These are phyloP conservation scores for Hygrophorus pudorinus DNA, from an alignment of 768 basidiomycete species.

Conservation along the genomic window DNA sequence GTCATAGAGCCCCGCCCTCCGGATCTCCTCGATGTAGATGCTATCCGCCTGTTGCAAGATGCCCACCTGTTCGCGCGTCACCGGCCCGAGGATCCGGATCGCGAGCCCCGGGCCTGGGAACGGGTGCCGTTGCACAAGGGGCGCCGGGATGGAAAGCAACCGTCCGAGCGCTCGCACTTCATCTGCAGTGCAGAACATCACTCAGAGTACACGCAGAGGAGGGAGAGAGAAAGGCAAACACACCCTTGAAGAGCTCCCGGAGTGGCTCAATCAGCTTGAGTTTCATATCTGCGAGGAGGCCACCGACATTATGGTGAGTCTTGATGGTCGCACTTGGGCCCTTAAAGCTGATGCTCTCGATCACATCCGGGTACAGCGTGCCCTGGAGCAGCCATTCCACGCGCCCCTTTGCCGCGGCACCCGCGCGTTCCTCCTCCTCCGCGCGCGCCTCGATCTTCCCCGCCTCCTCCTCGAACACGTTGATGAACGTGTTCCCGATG, in stretches of 20 bases:
- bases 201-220: background rate
- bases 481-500: slow-evolving; percentile 98
- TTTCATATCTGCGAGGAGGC: slow-evolving; percentile 94
- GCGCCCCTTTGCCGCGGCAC: slow-evolving; percentile 69
- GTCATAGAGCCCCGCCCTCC: slow-evolving; percentile 84
- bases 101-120: slow-evolving; percentile 98
- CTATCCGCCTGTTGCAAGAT: slow-evolving; percentile 86
- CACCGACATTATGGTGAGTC: slow-evolving; percentile 99
- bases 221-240: slow-evolving; percentile 9
- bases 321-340: slow-evolving; percentile 99
- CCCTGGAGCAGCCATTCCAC: slow-evolving; percentile 98
- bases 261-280: slow-evolving; percentile 97
- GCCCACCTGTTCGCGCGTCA: slow-evolving; percentile 86
- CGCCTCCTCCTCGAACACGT: slow-evolving; percentile 94
- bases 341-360: slow-evolving; percentile 99
- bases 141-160: slow-evolving; percentile 83
- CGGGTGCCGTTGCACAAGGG: slow-evolving; percentile 92
- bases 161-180: slow-evolving; percentile 92
- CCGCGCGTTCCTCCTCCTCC: slow-evolving; percentile 60
- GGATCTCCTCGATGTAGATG: slow-evolving; percentile 98
- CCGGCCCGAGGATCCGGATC: slow-evolving; percentile 94
- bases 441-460: slow-evolving; percentile 77
- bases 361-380: slow-evolving; percentile 97
- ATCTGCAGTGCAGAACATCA: slow-evolving; percentile 37
- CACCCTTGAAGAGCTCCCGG: slow-evolving; percentile 96